A percentile compares a stretch with the other conserved stretches of the same genome.
phyloP scores from a whole-genome alignment of 768 basidiomycete genomes.

The Trametes maxima region DNA sequence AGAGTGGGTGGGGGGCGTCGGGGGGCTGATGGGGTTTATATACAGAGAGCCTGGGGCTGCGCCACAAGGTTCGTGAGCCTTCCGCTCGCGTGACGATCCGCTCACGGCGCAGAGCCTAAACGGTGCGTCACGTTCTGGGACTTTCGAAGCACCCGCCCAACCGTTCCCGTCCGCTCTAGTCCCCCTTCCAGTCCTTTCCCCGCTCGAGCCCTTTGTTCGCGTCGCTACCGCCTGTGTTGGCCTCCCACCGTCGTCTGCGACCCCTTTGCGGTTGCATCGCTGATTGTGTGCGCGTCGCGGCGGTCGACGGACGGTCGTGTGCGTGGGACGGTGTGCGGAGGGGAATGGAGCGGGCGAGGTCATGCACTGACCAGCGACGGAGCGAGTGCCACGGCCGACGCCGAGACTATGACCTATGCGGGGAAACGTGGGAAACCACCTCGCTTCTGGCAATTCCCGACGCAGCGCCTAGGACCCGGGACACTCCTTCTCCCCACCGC shows the following conservation, averaged over 20 bases:
- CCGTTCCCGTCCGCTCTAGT: constrained; percentile 20
- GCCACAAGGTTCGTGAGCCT: constrained; percentile 5
- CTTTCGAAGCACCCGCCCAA: constrained; percentile 1
- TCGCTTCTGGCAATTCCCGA: constrained; percentile 13
- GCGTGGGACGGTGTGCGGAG: constrained; percentile 4
- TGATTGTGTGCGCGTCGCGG: neutral
- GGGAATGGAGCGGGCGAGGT: constrained; percentile 17
- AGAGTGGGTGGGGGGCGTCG: neutral
- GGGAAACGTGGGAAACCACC: constrained; percentile 31
- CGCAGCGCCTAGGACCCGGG: constrained; percentile 2
- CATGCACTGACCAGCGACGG: neutral
- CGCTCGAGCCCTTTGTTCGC: neutral
- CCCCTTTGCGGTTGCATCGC: neutral
- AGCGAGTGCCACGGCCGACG: neutral
- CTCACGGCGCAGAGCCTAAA: neutral
- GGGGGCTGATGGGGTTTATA: constrained; percentile 15
- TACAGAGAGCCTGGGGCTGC: constrained; percentile 12
- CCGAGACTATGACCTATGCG: constrained; percentile 27
- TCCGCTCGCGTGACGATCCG: constrained; percentile 24
- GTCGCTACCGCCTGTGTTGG: neutral
- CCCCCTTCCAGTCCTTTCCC: constrained; percentile 9
- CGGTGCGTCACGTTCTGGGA: constrained; percentile 17
- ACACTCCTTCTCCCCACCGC: neutral
- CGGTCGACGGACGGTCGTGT: neutral
- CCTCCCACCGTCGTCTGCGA: neutral